Conservation (phyloP, 2,329 filamentous ascomycete species). For the Alternaria metachromatica region DNA sequence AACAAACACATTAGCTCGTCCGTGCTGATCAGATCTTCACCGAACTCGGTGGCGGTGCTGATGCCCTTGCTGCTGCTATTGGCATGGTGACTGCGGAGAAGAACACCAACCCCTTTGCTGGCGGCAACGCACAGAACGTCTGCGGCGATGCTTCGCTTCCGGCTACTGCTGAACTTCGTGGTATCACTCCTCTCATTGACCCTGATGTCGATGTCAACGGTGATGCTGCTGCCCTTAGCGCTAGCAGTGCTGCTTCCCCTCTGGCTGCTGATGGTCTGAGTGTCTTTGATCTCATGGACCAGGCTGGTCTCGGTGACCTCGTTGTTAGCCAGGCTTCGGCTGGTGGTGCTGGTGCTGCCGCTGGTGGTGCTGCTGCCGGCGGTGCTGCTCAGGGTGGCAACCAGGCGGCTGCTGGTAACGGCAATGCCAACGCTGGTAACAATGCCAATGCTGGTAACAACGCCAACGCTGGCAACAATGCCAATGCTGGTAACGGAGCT, state of each 20-base stretch:
- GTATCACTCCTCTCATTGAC: conserved; percentile 72
- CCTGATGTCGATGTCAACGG: conserved; percentile 65
- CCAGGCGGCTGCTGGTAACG: conserved; percentile 25
- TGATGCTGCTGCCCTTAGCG: conserved; percentile 66
- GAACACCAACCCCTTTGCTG: conserved; percentile 74
- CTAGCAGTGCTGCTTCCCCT: conserved; percentile 59
- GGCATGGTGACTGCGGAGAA: conserved; percentile 72
- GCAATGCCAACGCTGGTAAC: background rate
- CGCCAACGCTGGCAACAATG: conserved; percentile 3
- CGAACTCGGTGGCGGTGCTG: conserved; percentile 65
- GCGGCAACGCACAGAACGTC: conserved; percentile 64
- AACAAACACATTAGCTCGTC: conserved; percentile 55
- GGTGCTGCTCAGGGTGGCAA: conserved; percentile 19
- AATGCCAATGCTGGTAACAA: background rate
- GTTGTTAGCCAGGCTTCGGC: conserved; percentile 52
- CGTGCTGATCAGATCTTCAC: conserved; percentile 70
- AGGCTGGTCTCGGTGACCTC: conserved; percentile 70
- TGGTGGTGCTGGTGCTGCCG: conserved; percentile 42
- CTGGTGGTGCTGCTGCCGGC: conserved; percentile 27
- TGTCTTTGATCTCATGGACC: conserved; percentile 68
- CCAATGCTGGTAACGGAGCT: conserved; percentile 5
- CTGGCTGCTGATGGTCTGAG: conserved; percentile 68
- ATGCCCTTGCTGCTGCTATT: conserved; percentile 67
- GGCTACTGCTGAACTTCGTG: conserved; percentile 65
- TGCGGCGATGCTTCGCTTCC: conserved; percentile 70